These are phyloP conservation scores for Trichocomaceae sp. DNA, from an alignment of 2,329 filamentous ascomycete species.

Conservation along the genomic window DNA sequence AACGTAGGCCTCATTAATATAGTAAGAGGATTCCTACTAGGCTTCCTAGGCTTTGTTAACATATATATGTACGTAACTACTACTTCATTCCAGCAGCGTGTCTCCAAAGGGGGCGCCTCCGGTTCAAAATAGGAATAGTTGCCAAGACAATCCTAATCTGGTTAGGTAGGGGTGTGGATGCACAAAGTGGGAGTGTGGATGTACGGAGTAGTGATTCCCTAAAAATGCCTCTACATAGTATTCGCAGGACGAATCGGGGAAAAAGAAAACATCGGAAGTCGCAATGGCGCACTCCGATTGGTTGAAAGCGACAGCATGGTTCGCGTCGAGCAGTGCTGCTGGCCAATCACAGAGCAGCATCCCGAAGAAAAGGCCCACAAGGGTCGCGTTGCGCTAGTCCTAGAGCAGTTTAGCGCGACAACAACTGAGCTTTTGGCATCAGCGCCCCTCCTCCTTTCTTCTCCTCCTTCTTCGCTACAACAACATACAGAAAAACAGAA, in stretches of 20 bases:
- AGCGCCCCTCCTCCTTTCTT: neutral
- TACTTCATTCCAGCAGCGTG: too few relatives aligned
- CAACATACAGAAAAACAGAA: too few relatives aligned
- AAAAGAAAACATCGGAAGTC: neutral
- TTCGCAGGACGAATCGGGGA: neutral
- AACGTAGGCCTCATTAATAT: too few relatives aligned
- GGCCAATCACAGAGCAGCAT: neutral
- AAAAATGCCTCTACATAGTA: neutral
- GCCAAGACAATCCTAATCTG: too few relatives aligned
- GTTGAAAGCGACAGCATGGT: neutral
- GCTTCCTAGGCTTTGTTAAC: too few relatives aligned
- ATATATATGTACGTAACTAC: too few relatives aligned
- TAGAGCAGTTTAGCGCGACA: neutral
- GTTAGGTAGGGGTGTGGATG: too few relatives aligned
- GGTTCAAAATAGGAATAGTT: too few relatives aligned
- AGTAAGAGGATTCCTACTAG: too few relatives aligned
- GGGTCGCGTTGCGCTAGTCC: constrained; percentile 4
- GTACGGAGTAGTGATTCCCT: too few relatives aligned
- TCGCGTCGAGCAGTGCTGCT: neutral
- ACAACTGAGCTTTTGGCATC: neutral
- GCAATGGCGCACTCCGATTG: constrained; percentile 3
- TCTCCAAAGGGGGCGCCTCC: too few relatives aligned
- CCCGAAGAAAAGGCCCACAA: neutral
- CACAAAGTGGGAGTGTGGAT: too few relatives aligned
- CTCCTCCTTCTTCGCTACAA: neutral